Evolutionary conservation across 345 rosid genomes (phyloP), one percentile per base, ranked within the genome.

Genomic region (Euphorbia pulcherrima): DNA sequence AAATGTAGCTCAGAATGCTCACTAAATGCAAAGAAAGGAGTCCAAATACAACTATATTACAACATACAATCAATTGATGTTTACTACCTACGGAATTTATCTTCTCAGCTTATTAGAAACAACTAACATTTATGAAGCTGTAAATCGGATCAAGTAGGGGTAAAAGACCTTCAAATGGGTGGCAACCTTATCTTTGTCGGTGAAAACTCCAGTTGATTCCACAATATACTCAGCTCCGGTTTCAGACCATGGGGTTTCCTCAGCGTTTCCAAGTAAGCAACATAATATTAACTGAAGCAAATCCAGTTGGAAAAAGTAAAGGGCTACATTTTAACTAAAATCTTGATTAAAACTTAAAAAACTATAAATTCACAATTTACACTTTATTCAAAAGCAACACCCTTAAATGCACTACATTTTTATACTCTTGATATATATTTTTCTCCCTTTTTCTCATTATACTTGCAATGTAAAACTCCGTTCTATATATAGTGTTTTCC

Each of bases 111-210:
- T 7, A 44, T 7, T 12, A 11, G 1, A 44, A 44, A 44, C 16
- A 27, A 18, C 20, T 41, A 52, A 6, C 37, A 17, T n/a, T n/a
- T 37, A 17, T 40, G 57, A 46, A 35, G 28, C 18, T 51, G 26
- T 20, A 23, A 9, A 33, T 12, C 28, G 24, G 8, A 24, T 17
- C 1, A 21, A 33, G 9, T 2, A n/a, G n/a, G n/a, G n/a, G n/a
- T n/a, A n/a, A n/a, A n/a, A n/a, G n/a, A 90, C 94, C 95, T 90
- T 90, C 87, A 90, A 83, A 69, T 90, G 97, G 68, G 92, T 91
- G 75, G 96, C 96, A 20, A 96, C 96, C 76, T 91, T 91, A 37
- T 88, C 96, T 82, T 87, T 91, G 75, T 91, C 97, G 52, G 97
- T 91, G 77, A 91, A 91, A 39, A 88, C 96, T 68, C 97, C 97